A percentile compares a stretch with the other conserved stretches of the same genome.
Conservation (phyloP, 176 grass and related monocot species). For the Dendrocalamus sinicus region DNA sequence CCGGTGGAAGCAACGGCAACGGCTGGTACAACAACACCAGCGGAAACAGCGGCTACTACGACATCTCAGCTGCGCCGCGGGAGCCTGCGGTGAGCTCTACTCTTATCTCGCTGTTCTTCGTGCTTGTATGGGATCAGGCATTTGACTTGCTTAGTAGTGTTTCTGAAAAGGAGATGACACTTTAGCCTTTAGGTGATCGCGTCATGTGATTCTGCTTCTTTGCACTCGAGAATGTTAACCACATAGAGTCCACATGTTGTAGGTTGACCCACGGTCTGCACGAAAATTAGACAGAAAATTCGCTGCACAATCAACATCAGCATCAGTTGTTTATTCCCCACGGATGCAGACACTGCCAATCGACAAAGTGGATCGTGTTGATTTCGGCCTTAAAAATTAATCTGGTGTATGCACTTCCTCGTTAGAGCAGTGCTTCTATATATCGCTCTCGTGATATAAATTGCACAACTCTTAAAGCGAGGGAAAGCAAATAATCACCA, state of each 20-base stretch:
- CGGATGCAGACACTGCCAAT: background rate
- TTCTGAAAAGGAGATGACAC: slow-evolving; percentile 8
- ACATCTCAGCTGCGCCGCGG: slow-evolving; percentile 31
- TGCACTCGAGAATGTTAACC: slow-evolving; percentile 23
- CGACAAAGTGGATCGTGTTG: slow-evolving; percentile 1
- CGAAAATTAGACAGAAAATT: slow-evolving; percentile 7
- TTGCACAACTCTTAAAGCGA: too few relatives aligned
- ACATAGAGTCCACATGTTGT: background rate
- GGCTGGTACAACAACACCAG: background rate
- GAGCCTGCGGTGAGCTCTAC: slow-evolving; percentile 26
- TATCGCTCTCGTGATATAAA: too few relatives aligned
- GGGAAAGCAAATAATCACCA: too few relatives aligned
- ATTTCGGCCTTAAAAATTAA: slow-evolving; percentile 1
- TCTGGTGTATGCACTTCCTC: too few relatives aligned
- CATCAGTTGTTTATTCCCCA: slow-evolving; percentile 10
- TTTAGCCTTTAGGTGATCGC: slow-evolving; percentile 32
- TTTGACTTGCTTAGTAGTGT: background rate
- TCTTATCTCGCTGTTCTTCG: background rate
- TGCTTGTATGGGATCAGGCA: background rate
- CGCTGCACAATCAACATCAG: slow-evolving; percentile 1
- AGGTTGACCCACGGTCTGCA: slow-evolving; percentile 38
- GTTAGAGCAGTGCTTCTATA: too few relatives aligned
- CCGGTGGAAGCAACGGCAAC: slow-evolving; percentile 20
- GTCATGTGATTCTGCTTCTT: slow-evolving; percentile 32
- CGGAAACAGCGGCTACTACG: slow-evolving; percentile 39